Conservation (phyloP, 2,329 filamentous ascomycete genomes). For the Trichoderma guizhouense region DNA sequence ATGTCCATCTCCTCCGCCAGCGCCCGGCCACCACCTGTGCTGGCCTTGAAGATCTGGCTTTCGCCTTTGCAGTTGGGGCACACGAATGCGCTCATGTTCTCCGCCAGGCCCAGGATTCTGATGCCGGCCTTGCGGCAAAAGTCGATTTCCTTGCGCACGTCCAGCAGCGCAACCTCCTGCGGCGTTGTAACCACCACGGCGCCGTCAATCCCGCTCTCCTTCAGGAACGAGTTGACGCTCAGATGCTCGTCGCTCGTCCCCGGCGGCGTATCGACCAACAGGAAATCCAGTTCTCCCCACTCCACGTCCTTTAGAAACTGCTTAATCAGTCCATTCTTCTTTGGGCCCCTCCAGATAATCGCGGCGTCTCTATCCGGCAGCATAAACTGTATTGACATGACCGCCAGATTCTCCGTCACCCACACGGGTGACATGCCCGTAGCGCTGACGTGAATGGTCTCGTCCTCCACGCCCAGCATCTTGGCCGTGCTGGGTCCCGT, state of each 20-base stretch:
- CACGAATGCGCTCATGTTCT: conserved; percentile 98
- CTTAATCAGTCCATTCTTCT: conserved; percentile 98
- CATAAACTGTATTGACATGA: conserved; percentile 99
- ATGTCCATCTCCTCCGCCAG: conserved; percentile 84
- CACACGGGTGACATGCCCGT: conserved; percentile 93
- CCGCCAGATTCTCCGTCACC: conserved; percentile 88
- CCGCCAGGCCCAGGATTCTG: conserved; percentile 79
- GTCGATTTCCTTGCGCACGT: conserved; percentile 96
- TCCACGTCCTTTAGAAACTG: conserved; percentile 97
- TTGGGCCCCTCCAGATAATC: conserved; percentile 94
- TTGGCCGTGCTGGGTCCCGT: conserved; percentile 95
- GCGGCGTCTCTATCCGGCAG: conserved; percentile 89
- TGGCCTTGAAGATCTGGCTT: conserved; percentile 84
- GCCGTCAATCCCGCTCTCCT: conserved; percentile 87
- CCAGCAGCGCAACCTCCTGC: conserved; percentile 86
- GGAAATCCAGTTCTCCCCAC: conserved; percentile 91
- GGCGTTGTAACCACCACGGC: conserved; percentile 92
- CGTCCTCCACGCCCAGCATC: conserved; percentile 95
- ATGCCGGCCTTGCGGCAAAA: conserved; percentile 96
- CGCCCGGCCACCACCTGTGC: conserved; percentile 78
- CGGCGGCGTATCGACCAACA: conserved; percentile 92
- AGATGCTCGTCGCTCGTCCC: conserved; percentile 95
- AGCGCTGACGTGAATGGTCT: conserved; percentile 87
- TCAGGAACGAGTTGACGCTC: conserved; percentile 86
- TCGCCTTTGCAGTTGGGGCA: conserved; percentile 85